phyloP scores from a whole-genome alignment of 225 moss, liverwort and hornwort genomes.

The Pseudisothecium myosuroides region DNA sequence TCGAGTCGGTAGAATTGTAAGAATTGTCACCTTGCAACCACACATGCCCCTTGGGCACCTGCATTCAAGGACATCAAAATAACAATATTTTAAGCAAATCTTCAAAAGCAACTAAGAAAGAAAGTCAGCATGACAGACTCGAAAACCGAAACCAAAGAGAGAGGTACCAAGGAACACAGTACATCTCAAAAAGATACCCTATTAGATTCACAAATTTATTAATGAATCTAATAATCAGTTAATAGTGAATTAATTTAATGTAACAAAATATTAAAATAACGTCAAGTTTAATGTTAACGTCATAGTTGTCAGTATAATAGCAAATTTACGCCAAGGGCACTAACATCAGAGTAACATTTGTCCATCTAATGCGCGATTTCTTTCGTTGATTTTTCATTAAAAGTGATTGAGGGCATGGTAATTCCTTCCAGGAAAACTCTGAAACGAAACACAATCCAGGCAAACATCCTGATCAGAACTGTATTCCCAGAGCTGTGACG shows the following conservation, averaged over 20 bases:
- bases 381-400: background rate
- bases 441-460: background rate
- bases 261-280: background rate
- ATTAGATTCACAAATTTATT: background rate
- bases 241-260: background rate
- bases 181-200: background rate
- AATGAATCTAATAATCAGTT: too few species aligned
- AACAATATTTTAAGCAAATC: background rate
- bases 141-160: background rate
- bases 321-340: background rate
- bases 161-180: background rate
- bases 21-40: slow-evolving; percentile 99
- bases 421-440: background rate
- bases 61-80: background rate
- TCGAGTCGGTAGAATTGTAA: slow-evolving; percentile 93
- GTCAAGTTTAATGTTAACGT: background rate
- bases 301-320: background rate
- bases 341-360: background rate
- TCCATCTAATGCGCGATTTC: background rate
- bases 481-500: background rate
- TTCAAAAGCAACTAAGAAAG: background rate
- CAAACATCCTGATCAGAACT: background rate
- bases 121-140: background rate
- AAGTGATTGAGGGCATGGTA: background rate
- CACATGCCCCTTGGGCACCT: slow-evolving; percentile 98